Evolutionary conservation across 208 protist species (phyloP).

Genomic region (Acanthamoeba sp.): DNA sequence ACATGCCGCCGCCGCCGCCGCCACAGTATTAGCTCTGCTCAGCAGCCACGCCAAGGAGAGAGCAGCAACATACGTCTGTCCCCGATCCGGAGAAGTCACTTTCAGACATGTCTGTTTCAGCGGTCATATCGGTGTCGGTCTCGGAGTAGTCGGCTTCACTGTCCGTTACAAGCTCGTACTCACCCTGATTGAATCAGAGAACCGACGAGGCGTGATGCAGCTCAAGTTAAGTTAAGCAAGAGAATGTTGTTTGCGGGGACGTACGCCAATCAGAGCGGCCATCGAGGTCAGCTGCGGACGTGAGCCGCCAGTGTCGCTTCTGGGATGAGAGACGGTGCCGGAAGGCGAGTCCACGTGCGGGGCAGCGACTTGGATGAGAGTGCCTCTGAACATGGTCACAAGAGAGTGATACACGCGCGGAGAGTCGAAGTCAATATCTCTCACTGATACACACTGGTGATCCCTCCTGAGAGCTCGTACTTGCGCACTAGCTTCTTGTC

Average conservation of each 20-base stretch:
- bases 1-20: no score
- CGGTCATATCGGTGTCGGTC: background rate
- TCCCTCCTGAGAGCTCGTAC: background rate
- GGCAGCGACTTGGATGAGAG: conserved; percentile 8
- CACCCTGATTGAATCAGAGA: background rate
- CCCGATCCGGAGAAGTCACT: conserved; percentile 30
- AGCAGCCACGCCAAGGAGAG: background rate
- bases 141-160: conserved; percentile 40
- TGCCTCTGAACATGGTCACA: conserved; percentile 8
- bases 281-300: background rate
- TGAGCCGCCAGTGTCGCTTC: background rate
- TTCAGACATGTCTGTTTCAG: background rate
- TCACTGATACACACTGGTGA: no score
- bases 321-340: background rate
- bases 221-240: no score
- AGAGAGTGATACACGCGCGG: background rate
- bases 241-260: background rate
- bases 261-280: background rate
- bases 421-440: background rate
- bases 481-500: conserved; percentile 53
- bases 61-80: background rate
- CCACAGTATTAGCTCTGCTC: no score
- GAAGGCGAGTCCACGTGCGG: background rate
- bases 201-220: background rate
- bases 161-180: conserved; percentile 41